A percentile compares a stretch with the other conserved stretches of the same genome.
Conservation (phyloP, 495 filamentous ascomycete species). For the Penicillium malachiteum region DNA sequence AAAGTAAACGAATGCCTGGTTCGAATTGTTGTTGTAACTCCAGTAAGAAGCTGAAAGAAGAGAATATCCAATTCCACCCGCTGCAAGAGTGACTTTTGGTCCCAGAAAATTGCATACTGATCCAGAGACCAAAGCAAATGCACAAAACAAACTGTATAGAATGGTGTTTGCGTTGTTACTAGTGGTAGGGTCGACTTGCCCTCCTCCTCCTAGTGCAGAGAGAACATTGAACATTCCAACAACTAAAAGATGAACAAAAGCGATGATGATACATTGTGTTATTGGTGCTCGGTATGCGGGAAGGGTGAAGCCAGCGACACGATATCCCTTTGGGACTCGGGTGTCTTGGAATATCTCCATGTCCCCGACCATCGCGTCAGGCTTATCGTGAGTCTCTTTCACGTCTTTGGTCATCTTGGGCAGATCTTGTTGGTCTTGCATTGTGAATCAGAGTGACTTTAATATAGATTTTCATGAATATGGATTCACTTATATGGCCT, state of each 20-base stretch:
- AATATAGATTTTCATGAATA: background rate
- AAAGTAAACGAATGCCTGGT: constrained; percentile 16
- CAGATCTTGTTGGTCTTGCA: background rate
- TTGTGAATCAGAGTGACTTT: background rate
- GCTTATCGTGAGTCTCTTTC: constrained; percentile 3
- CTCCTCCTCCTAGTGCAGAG: constrained; percentile 14
- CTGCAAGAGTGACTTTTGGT: constrained; percentile 14
- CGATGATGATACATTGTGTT: constrained; percentile 13
- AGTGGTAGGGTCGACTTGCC: constrained; percentile 15
- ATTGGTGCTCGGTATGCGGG: constrained; percentile 15
- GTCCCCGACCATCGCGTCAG: background rate
- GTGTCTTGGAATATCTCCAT: constrained; percentile 2
- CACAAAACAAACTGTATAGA: constrained; percentile 15
- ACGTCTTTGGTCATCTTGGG: background rate
- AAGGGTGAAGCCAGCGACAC: constrained; percentile 4
- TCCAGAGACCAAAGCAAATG: constrained; percentile 9
- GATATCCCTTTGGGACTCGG: constrained; percentile 12
- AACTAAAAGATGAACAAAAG: constrained; percentile 13
- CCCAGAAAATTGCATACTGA: constrained; percentile 15
- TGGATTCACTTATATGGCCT: no score
- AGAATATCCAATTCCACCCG: constrained; percentile 15
- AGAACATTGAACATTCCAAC: constrained; percentile 18
- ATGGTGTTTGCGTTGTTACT: constrained; percentile 19
- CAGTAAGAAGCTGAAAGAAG: constrained; percentile 14
- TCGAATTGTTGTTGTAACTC: constrained; percentile 16